A percentile compares a stretch with the other conserved stretches of the same genome.
phyloP scores from a whole-genome alignment of 345 rosid species.

The Hevea brasiliensis region DNA sequence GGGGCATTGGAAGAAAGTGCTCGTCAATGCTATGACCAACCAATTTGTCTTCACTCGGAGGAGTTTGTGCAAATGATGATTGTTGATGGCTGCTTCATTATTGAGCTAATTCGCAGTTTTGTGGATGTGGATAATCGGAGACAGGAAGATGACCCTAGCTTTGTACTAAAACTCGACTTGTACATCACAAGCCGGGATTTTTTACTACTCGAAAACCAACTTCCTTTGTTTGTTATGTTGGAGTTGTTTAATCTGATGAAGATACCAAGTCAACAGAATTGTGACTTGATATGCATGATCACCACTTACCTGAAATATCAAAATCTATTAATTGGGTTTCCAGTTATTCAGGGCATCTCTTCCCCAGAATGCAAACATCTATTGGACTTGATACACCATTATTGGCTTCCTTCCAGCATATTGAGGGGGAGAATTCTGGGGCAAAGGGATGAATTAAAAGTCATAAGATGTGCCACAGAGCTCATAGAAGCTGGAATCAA shows the following conservation, averaged over 20 bases:
- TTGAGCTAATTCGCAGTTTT: conserved; percentile 18
- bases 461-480: conserved; percentile 20
- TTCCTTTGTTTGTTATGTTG: conserved; percentile 24
- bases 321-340: not conserved
- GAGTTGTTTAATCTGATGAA: not conserved
- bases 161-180: not conserved
- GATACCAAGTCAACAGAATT: too few relatives aligned
- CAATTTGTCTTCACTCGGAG: not conserved
- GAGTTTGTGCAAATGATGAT: conserved; percentile 34
- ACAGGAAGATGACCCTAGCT: conserved; percentile 3
- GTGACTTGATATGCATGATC: not conserved
- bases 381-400: not conserved
- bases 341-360: not conserved
- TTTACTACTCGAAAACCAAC: conserved; percentile 13
- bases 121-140: too few relatives aligned
- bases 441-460: too few relatives aligned
- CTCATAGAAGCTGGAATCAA: conserved; percentile 25
- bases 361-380: conserved; percentile 10
- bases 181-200: not conserved
- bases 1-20: conserved; percentile 30
- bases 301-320: not conserved
- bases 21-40: conserved; percentile 21
- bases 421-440: too few relatives aligned
- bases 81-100: conserved; percentile 31
- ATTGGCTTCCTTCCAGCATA: not conserved